These are phyloP conservation scores for Candida michaelii DNA, from an alignment of 805 yeast genomes.

Conservation along the genomic window DNA sequence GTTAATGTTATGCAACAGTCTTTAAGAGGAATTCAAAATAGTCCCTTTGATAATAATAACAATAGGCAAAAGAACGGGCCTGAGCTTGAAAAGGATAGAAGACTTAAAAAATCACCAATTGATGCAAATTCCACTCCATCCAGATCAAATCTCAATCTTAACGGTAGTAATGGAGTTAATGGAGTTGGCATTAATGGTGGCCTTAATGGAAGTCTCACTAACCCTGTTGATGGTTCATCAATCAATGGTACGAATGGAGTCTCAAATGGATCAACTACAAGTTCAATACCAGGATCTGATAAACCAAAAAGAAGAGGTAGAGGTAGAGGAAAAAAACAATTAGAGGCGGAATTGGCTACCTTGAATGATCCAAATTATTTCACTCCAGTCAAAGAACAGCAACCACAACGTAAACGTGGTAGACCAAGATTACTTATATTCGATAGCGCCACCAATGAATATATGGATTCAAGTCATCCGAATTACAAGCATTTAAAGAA, in stretches of 20 bases:
- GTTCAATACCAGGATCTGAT: neutral
- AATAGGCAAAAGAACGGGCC: neutral
- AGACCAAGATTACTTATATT: slow-evolving; percentile 42
- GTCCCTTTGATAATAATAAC: slow-evolving; percentile 1
- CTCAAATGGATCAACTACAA: neutral
- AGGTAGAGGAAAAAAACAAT: slow-evolving; percentile 1
- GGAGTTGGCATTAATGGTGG: neutral
- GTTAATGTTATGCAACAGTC: neutral
- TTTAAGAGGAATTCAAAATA: neutral
- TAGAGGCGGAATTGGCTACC: slow-evolving; percentile 2
- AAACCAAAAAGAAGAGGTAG: slow-evolving; percentile 3
- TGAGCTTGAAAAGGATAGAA: neutral
- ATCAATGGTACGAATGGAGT: neutral
- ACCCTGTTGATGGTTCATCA: neutral
- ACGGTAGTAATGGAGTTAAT: neutral
- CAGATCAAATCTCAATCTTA: slow-evolving; percentile 3
- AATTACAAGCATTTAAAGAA: slow-evolving; percentile 41
- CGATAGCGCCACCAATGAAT: slow-evolving; percentile 42
- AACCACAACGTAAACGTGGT: slow-evolving; percentile 37
- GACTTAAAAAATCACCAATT: slow-evolving; percentile 7
- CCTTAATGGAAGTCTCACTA: neutral
- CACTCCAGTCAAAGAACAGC: slow-evolving; percentile 13
- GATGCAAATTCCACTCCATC: slow-evolving; percentile 12
- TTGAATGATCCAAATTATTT: slow-evolving; percentile 3
- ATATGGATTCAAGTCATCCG: slow-evolving; percentile 42